Base-by-base conservation (phyloP, 140 eudicot species). In the Flaveria floridana region DNA sequence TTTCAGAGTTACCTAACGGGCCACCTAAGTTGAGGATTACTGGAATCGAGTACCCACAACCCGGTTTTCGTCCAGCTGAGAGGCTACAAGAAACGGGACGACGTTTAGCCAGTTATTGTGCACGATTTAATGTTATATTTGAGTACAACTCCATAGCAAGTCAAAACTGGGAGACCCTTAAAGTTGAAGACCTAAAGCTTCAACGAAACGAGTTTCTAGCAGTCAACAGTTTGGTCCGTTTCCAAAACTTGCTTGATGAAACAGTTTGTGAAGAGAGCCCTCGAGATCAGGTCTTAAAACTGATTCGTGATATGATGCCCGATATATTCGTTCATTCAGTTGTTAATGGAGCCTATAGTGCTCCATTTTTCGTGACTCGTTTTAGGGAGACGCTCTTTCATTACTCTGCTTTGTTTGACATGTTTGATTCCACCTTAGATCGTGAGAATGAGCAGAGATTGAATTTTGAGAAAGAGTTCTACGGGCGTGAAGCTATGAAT, bases 291-390 rank as follows among this genome's bases (percentile, higher is more conserved):
- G 90, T 86, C 55, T 70, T 88, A 28, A 82, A 82, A 41, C 41
- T 88, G 55, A 86, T 88, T 34, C 82, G 84, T 73, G 84, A 75
- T 59, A 83, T 88, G 84, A 86, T 72, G 14, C 95, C 95, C 0
- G 87, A 85, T 82, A 51, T 88, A 3, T 86, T 88, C 16, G 63
- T 78, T 20, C 86, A 79, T 19, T 39, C 75, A 44, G 79, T 82
- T 5, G 39, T 77, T 16, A 88, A 82, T 41, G 95, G 91, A 41
- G 66, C 80, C 58, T 85, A 85, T 16, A 83, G 81, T 74, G 85
- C 94, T 61, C 94, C 94, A 5, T 88, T 85, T 68, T 88, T 88
- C 28, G 85, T 88, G 19, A 88, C 94, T 28, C 82, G 94, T 47
- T 88, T 88, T 52, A 75, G 85, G 39, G 94, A 87, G 80, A 81